phyloP scores from a whole-genome alignment of 352 stramenopile genomes.

The Globisporangium sylvaticum region DNA sequence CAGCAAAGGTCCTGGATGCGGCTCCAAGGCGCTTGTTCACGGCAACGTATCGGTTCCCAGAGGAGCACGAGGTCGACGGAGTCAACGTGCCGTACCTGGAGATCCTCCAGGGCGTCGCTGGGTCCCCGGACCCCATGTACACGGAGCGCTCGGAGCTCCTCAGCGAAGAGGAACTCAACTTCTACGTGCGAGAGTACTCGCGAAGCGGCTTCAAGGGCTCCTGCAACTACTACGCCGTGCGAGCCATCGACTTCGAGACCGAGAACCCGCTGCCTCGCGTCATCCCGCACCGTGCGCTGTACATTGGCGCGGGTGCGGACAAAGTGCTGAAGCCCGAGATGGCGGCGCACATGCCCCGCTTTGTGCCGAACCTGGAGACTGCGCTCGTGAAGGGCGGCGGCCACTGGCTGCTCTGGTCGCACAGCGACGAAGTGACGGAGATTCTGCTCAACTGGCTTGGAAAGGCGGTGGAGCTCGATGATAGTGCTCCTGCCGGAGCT shows the following conservation, averaged over 20 bases:
- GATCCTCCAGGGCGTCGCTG: constrained; percentile 19
- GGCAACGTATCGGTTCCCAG: constrained; percentile 26
- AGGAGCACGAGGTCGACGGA: constrained; percentile 19
- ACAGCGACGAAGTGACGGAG: constrained; percentile 9
- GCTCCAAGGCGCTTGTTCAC: constrained; percentile 29
- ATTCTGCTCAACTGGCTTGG: constrained; percentile 3
- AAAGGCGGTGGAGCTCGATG: neutral
- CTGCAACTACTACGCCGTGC: constrained; percentile 36
- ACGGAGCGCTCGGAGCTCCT: constrained; percentile 33
- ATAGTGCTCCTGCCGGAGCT: neutral
- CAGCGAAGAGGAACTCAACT: constrained; percentile 38
- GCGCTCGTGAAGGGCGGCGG: constrained; percentile 3
- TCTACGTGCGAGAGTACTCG: constrained; percentile 37
- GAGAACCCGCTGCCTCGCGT: constrained; percentile 28
- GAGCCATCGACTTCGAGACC: constrained; percentile 38
- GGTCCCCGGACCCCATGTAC: constrained; percentile 26
- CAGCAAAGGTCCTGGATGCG: constrained; percentile 27
- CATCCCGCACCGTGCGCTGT: constrained; percentile 40
- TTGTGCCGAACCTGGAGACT: constrained; percentile 12
- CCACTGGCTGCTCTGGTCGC: constrained; percentile 12
- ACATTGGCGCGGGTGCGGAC: constrained; percentile 34
- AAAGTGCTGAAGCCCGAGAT: constrained; percentile 41
- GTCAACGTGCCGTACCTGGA: constrained; percentile 22
- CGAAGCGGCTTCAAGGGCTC: constrained; percentile 31
- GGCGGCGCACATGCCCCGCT: constrained; percentile 37